Conservation (phyloP, 2,329 filamentous ascomycete genomes). For the Gnomoniopsis smithogilvyi region DNA sequence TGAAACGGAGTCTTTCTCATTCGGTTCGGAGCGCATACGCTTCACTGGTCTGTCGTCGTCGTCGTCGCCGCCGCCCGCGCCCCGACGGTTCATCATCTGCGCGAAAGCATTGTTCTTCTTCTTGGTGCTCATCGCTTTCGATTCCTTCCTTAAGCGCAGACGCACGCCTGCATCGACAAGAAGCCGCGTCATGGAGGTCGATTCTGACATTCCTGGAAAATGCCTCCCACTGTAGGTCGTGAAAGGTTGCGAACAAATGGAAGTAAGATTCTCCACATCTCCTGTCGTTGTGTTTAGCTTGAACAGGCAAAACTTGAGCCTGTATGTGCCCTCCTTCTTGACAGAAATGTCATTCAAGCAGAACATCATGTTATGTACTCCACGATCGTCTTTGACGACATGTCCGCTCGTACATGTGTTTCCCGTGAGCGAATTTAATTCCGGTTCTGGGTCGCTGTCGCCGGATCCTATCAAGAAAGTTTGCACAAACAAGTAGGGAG, state of each 20-base stretch:
- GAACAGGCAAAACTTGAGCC: conserved; percentile 74
- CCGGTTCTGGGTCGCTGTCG: conserved; percentile 16
- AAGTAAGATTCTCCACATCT: conserved; percentile 23
- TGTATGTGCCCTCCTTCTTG: conserved; percentile 67
- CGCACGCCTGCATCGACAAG: conserved; percentile 88
- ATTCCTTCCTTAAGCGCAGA: conserved; percentile 78
- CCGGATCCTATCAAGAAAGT: conserved; percentile 17
- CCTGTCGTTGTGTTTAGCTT: conserved; percentile 47
- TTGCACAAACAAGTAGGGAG: conserved; percentile 29
- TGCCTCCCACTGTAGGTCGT: conserved; percentile 63
- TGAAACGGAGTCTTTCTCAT: conserved; percentile 7
- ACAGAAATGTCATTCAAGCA: conserved; percentile 70
- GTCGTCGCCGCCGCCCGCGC: conserved; percentile 1
- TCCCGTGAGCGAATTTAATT: conserved; percentile 17
- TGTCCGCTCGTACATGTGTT: conserved; percentile 41
- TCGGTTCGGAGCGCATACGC: conserved; percentile 15
- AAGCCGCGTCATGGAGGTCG: conserved; percentile 73
- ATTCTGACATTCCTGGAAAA: conserved; percentile 78
- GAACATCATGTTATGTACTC: conserved; percentile 18
- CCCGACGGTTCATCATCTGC: conserved; percentile 18
- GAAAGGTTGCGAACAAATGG: conserved; percentile 63
- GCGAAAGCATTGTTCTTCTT: conserved; percentile 38
- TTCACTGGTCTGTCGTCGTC: conserved; percentile 14
- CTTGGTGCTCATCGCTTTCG: conserved; percentile 53
- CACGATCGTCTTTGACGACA: conserved; percentile 36